Evolutionary conservation across 129 eudicot genomes (phyloP).

Genomic region (Chrysanthemum makinoi): DNA sequence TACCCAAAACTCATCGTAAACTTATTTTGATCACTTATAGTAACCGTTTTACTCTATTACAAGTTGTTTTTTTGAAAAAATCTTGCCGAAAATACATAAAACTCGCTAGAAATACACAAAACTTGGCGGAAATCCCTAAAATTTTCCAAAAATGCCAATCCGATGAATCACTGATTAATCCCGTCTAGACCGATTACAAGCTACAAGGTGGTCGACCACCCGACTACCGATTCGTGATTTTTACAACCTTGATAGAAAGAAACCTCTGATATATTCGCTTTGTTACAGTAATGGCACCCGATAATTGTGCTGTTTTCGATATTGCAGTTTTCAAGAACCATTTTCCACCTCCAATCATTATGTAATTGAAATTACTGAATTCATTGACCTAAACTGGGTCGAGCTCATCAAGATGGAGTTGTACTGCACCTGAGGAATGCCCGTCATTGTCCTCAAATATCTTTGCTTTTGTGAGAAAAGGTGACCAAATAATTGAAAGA

Average conservation of each 20-base stretch:
- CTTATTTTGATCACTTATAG: too few species aligned
- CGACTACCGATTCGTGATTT: too few species aligned
- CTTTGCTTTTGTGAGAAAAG: conserved; percentile 59
- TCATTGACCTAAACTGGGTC: conserved; percentile 55
- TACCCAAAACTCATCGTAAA: too few species aligned
- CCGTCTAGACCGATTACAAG: too few species aligned
- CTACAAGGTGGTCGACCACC: too few species aligned
- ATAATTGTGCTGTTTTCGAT: conserved; percentile 54
- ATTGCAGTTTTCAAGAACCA: conserved; percentile 79
- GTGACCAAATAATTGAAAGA: conserved; percentile 75
- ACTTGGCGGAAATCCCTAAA: too few species aligned
- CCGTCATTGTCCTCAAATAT: conserved; percentile 74
- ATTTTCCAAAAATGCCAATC: too few species aligned
- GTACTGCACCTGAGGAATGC: conserved; percentile 42
- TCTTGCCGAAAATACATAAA: too few species aligned
- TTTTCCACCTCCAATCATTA: conserved; percentile 64
- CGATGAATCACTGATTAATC: too few species aligned
- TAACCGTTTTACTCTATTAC: too few species aligned
- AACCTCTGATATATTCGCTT: conserved; percentile 45
- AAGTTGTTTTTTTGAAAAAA: too few species aligned
- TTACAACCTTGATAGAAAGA: conserved; percentile 43
- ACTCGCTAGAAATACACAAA: too few species aligned
- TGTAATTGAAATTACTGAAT: conserved; percentile 50
- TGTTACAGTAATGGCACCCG: conserved; percentile 65
- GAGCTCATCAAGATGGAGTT: conserved; percentile 62